Percentiles rank a stretch among this genome's conserved stretches.
phyloP scores from a whole-genome alignment of 805 yeast genomes.

The Saccharomycopsis synnaedendra region DNA sequence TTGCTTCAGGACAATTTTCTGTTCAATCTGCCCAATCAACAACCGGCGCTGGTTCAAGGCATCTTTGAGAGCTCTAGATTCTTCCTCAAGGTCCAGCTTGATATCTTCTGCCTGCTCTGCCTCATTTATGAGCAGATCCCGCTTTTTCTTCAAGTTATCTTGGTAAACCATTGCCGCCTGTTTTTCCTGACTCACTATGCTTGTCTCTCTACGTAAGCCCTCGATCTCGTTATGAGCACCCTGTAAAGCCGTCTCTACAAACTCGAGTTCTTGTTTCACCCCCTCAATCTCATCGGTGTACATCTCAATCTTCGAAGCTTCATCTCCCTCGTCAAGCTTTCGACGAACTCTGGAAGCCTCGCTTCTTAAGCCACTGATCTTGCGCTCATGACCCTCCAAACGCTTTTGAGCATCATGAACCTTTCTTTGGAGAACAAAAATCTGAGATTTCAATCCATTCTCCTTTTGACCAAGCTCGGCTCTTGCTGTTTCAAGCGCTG shows the following conservation, averaged over 20 bases:
- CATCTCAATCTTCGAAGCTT: not conserved
- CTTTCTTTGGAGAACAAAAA: no score
- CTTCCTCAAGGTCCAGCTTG: not conserved
- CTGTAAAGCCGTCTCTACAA: conserved; percentile 17
- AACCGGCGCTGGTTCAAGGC: not conserved
- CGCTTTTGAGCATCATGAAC: no score
- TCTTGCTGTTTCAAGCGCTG: not conserved
- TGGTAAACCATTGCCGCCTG: not conserved
- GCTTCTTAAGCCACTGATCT: no score
- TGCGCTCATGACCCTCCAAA: no score
- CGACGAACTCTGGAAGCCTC: no score
- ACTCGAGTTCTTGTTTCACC: not conserved
- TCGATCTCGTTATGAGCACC: conserved; percentile 20
- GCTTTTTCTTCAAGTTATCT: not conserved
- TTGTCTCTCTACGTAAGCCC: not conserved
- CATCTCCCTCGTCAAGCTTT: no score
- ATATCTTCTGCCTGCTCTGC: not conserved
- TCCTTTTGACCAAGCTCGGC: not conserved
- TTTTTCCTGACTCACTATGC: not conserved
- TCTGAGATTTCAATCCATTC: no score
- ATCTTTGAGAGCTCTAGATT: not conserved
- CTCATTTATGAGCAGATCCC: not conserved
- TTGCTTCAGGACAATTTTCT: not conserved
- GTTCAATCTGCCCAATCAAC: not conserved
- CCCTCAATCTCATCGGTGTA: no score